phyloP scores from a whole-genome alignment of 306 rosid species.

The Prinsepia uniflora region DNA sequence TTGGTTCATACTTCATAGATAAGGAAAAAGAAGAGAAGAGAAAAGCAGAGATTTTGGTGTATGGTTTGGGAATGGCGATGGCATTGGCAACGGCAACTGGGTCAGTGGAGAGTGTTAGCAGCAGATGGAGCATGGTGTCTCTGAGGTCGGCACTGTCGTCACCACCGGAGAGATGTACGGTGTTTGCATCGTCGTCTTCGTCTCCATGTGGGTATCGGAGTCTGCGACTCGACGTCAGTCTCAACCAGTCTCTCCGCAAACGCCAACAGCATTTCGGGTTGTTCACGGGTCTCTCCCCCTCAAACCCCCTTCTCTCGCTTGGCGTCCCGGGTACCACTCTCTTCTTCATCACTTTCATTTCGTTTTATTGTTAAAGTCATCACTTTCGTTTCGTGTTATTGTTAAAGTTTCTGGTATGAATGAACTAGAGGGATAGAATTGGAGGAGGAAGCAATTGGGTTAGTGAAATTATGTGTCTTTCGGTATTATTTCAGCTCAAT shows the following conservation, averaged over 20 bases:
- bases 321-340: constrained; percentile 50
- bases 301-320: constrained; percentile 25
- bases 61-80: constrained; percentile 15
- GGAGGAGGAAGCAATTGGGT: constrained; percentile 10
- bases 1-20: not conserved
- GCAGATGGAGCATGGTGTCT: constrained; percentile 59
- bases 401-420: not conserved
- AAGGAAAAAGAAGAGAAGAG: not conserved
- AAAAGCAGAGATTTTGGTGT: not conserved
- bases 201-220: constrained; percentile 11
- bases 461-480: not conserved
- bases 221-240: constrained; percentile 21
- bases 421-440: not conserved
- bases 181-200: constrained; percentile 16
- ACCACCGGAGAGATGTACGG: constrained; percentile 24
- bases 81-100: constrained; percentile 23
- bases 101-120: constrained; percentile 6
- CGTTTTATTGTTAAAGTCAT: not conserved
- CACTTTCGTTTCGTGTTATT: not conserved
- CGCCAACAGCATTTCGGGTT: constrained; percentile 39
- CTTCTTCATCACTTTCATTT: not conserved
- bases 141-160: constrained; percentile 59
- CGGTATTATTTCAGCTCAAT: not conserved
- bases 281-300: constrained; percentile 62
- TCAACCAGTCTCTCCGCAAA: constrained; percentile 30